Base-by-base conservation (phyloP, 345 rosid species). In the Diplotaxis tenuifolia region DNA sequence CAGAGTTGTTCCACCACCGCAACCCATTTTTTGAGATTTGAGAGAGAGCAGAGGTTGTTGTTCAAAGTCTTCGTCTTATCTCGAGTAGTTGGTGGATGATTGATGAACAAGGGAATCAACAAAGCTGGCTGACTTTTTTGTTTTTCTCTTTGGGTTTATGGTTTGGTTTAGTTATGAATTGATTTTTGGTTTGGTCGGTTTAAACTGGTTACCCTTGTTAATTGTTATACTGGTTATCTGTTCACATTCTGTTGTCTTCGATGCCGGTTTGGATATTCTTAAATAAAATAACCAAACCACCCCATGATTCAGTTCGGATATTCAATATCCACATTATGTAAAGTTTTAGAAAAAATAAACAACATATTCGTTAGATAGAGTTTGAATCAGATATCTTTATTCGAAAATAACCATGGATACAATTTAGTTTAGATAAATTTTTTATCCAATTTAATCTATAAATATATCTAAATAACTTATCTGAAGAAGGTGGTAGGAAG, bases 141-240 rank as follows among this genome's bases (percentile, higher is more conserved):
- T 12, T 36, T 36, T 2, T 36, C 3, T 36, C 0, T 31, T 10
- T 38, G n/a, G n/a, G 45, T 11, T 38, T 38, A 38, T 36, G 45
- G n/a, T 40, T 40, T 40, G 7, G 49, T 40, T 40, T 4, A 14
- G 49, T 40, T 40, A 5, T 40, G 16, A 40, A 40, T 40, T 40
- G 49, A 40, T 40, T 40, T 28, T 40, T 14, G 49, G 56, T 62
- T 62, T 1, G 28, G 53, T 40, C 53, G 32, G 67, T 62, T 25
- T 45, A 27, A 21, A 14, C 15, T 14, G 18, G 19, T n/a, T 55
- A 12, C 60, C 2, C 60, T 55, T 91, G 47, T 82, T 93, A 14
- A 65, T 91, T 54, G 91, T 86, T 31, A 78, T 90, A 50, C 93
- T 93, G 21, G 40, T 86, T 73, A n/a, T n/a, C n/a, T n/a, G n/a